A percentile compares a stretch with the other conserved stretches of the same genome.
phyloP scores from a whole-genome alignment of 1,139 yeast species.

The Waltiozyma solani region DNA sequence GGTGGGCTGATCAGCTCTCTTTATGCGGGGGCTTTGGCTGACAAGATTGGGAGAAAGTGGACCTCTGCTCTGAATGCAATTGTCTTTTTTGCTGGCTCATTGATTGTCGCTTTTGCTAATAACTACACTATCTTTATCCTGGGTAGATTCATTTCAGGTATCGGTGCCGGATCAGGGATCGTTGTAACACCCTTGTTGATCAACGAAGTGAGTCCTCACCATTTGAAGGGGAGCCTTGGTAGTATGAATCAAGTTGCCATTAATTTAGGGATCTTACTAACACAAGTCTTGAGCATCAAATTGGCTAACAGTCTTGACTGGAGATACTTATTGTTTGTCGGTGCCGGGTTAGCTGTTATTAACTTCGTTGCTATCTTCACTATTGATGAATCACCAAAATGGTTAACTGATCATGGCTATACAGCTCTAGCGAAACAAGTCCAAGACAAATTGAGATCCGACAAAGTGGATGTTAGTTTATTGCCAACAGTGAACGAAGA shows the following conservation, averaged over 20 bases:
- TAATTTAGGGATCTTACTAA: constrained; percentile 71
- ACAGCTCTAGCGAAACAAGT: constrained; percentile 26
- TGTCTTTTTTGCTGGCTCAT: constrained; percentile 58
- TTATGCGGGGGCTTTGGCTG: constrained; percentile 63
- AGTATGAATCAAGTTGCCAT: constrained; percentile 82
- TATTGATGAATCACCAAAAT: constrained; percentile 76
- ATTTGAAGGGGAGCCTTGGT: constrained; percentile 68
- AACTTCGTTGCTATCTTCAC: constrained; percentile 37
- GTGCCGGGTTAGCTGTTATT: constrained; percentile 40
- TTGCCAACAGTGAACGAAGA: constrained; percentile 18
- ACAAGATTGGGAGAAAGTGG: constrained; percentile 51
- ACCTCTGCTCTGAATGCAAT: constrained; percentile 47
- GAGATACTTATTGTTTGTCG: constrained; percentile 59
- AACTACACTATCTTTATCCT: constrained; percentile 34
- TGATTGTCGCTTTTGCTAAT: constrained; percentile 44
- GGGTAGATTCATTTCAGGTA: constrained; percentile 73
- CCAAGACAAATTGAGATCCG: constrained; percentile 25
- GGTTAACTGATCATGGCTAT: constrained; percentile 42
- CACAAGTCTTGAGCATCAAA: constrained; percentile 62
- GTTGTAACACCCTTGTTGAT: constrained; percentile 79
- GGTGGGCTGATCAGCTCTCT: constrained; percentile 83
- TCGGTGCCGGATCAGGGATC: constrained; percentile 81
- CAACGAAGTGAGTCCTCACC: constrained; percentile 67
- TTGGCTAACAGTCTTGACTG: constrained; percentile 62
- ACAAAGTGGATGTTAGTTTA: constrained; percentile 10